phyloP scores from a whole-genome alignment of 2,329 filamentous ascomycete species.

The Sporothrix curviconia region DNA sequence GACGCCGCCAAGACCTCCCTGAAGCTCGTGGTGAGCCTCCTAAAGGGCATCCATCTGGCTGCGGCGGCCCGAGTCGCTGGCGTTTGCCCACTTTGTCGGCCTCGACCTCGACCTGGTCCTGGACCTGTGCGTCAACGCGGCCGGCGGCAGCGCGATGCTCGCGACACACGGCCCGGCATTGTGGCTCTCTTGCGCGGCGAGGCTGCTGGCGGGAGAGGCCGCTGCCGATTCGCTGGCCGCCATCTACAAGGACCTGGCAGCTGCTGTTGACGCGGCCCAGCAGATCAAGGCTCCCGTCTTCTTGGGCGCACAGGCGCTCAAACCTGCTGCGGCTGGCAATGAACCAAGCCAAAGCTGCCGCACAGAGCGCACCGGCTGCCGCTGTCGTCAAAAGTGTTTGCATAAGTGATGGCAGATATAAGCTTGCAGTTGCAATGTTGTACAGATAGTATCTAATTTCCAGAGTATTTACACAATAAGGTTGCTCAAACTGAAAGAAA shows the following conservation, averaged over 20 bases:
- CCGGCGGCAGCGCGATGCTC: constrained; percentile 37
- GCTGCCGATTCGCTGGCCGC: constrained; percentile 24
- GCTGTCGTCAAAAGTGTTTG: constrained; percentile 25
- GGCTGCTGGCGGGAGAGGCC: constrained; percentile 13
- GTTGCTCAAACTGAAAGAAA: background rate
- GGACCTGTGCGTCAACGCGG: constrained; percentile 40
- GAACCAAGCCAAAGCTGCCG: constrained; percentile 17
- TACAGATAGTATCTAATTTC: too few species aligned
- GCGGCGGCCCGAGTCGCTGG: constrained; percentile 37
- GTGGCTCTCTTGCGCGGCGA: constrained; percentile 30
- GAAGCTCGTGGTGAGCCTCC: constrained; percentile 32
- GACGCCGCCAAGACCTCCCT: background rate
- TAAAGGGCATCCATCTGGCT: constrained; percentile 39
- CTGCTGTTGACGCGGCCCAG: constrained; percentile 37
- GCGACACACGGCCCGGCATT: constrained; percentile 32
- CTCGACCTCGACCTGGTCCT: constrained; percentile 41
- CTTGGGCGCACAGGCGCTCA: constrained; percentile 35
- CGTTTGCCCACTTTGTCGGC: constrained; percentile 34
- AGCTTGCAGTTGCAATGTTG: too few species aligned
- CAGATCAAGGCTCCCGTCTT: constrained; percentile 35
- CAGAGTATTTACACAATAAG: too few species aligned
- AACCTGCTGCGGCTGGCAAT: constrained; percentile 30
- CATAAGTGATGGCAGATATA: background rate
- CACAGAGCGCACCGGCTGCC: constrained; percentile 15
- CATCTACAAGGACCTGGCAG: constrained; percentile 29